A percentile compares a stretch with the other conserved stretches of the same genome.
phyloP scores from a whole-genome alignment of 148 eudicot species.

The Diospyros lotus region DNA sequence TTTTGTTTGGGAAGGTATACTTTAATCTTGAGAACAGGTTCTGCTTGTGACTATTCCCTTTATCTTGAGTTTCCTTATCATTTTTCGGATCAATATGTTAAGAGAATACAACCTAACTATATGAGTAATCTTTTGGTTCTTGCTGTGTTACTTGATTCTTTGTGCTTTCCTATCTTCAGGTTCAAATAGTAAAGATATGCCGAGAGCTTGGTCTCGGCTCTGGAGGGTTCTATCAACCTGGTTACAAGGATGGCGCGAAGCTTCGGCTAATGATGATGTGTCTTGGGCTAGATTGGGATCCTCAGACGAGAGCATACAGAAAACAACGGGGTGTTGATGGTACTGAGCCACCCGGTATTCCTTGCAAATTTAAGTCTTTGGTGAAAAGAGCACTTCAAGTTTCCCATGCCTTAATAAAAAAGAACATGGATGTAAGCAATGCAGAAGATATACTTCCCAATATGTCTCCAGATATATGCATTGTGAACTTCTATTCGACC shows the following conservation, averaged over 20 bases:
- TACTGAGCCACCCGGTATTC: conserved; percentile 38
- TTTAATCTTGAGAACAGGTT: background rate
- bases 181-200: conserved; percentile 38
- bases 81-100: too few relatives aligned
- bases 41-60: background rate
- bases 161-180: conserved; percentile 25
- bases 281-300: conserved; percentile 69
- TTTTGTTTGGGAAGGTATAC: background rate
- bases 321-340: conserved; percentile 30
- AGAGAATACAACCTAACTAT: background rate
- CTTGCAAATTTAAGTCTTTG: conserved; percentile 30
- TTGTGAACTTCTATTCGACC: conserved; percentile 59
- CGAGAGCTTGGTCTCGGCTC: conserved; percentile 48
- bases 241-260: conserved; percentile 50
- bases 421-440: conserved; percentile 9
- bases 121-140: background rate
- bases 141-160: background rate
- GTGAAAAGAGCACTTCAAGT: conserved; percentile 41
- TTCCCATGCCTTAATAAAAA: conserved; percentile 32
- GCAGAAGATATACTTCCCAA: conserved; percentile 41
- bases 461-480: conserved; percentile 59
- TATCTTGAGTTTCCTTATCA: background rate
- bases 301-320: conserved; percentile 38
- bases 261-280: conserved; percentile 68
- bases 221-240: conserved; percentile 68